phyloP scores from a whole-genome alignment of 1,139 yeast genomes.

The Nakaseomyces bracarensis region DNA sequence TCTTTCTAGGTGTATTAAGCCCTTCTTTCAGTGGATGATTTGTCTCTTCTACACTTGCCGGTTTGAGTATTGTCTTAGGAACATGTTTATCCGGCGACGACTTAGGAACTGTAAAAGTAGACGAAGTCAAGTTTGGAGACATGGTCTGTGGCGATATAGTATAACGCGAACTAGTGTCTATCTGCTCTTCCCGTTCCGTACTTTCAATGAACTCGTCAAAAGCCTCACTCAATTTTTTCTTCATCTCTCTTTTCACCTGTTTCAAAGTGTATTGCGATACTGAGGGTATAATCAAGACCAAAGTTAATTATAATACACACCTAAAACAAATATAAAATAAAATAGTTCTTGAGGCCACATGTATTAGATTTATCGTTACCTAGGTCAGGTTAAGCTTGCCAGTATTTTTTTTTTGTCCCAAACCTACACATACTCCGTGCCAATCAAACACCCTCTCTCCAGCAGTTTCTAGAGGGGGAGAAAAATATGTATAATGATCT shows the following conservation, averaged over 20 bases:
- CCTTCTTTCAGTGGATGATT: conserved; percentile 13
- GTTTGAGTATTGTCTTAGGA: conserved; percentile 11
- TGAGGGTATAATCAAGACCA: no score
- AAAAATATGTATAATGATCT: no score
- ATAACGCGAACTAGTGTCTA: conserved; percentile 24
- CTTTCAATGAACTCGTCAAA: conserved; percentile 26
- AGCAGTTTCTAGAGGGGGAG: no score
- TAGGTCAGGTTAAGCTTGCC: no score
- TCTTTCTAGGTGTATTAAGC: conserved; percentile 4
- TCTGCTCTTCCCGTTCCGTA: conserved; percentile 19
- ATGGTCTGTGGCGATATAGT: conserved; percentile 7
- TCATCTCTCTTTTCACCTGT: not conserved
- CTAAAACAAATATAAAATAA: no score
- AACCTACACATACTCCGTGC: no score
- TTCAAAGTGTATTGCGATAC: not conserved
- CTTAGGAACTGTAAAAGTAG: not conserved
- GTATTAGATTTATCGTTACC: no score
- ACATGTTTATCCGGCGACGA: conserved; percentile 7
- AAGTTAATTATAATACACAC: no score
- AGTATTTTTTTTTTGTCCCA: no score
- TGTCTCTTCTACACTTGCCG: conserved; percentile 10
- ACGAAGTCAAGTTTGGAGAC: not conserved
- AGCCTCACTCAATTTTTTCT: conserved; percentile 15
- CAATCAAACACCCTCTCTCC: no score
- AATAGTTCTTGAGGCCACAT: no score